Percentiles rank a stretch among this genome's conserved stretches.
These are phyloP conservation scores for Rutidosis leptorrhynchoides DNA, from an alignment of 129 eudicot genomes.

Conservation along the genomic window DNA sequence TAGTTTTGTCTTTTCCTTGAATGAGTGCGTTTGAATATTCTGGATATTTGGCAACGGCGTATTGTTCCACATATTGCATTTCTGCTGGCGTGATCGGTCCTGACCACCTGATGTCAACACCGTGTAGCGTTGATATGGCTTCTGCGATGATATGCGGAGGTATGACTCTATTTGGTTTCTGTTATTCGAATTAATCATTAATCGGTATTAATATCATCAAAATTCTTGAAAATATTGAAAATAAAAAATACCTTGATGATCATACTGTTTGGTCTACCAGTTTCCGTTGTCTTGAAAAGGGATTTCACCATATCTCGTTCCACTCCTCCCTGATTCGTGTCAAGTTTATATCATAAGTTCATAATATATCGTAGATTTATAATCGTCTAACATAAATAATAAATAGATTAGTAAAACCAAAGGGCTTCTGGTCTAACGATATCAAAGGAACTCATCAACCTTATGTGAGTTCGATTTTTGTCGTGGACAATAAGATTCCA, in stretches of 20 bases:
- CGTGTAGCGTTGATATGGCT: slow-evolving; percentile 73
- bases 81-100: slow-evolving; percentile 74
- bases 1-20: slow-evolving; percentile 73
- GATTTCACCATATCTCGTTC: slow-evolving; percentile 63
- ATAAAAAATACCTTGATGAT: slow-evolving; percentile 42
- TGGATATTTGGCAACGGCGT: slow-evolving; percentile 67
- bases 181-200: slow-evolving; percentile 25
- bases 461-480: too few species aligned
- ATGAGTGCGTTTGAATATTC: slow-evolving; percentile 64
- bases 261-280: slow-evolving; percentile 66
- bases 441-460: too few species aligned
- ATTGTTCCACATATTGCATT: slow-evolving; percentile 75
- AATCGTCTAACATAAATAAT: not conserved
- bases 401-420: too few species aligned
- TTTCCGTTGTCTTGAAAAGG: slow-evolving; percentile 37
- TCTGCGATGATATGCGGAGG: slow-evolving; percentile 80
- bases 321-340: slow-evolving; percentile 35
- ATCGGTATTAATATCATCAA: slow-evolving; percentile 13
- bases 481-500: too few species aligned
- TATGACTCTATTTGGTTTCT: slow-evolving; percentile 55
- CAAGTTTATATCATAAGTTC: slow-evolving; percentile 13
- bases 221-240: not conserved
- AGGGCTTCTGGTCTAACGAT: too few species aligned
- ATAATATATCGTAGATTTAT: slow-evolving; percentile 1
- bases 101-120: slow-evolving; percentile 75